Evolutionary conservation across 768 basidiomycete genomes (phyloP), one percentile per base, ranked within the genome.

Genomic region (Psilocybe cyanescens): DNA sequence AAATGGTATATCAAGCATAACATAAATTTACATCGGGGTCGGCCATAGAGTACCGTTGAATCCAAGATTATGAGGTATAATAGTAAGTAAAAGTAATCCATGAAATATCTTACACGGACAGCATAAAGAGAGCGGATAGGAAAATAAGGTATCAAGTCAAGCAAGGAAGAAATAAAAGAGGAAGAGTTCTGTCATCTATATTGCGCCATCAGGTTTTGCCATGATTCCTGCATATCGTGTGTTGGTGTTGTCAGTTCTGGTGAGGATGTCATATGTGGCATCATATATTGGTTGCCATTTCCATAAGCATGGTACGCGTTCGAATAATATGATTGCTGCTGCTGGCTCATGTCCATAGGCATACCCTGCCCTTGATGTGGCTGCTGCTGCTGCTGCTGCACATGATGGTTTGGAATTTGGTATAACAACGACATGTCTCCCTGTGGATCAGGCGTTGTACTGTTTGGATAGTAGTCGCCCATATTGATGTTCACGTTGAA

Each of bases 121-220:
- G 30, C 24, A 33, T 47, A 46, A 28, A 45, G 30, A 45, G 33
- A 47, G 24, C 41, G 31, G 35, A 19, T 47, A 35, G 19, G 24
- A 50, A 52, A 44, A 14, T n/a, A 19, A 41, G 24, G 44, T 16
- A 51, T 17, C 39, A 24, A 37, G 35, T 48, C 19, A 9, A 54
- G 28, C n/a, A 48, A 56, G 17, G 30, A 37, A 58, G 31, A 39
- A 5, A 28, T 29, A 55, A 55, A 31, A 17, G 31, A 12, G 29
- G 29, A 31, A 48, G 14, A 55, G 47, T 35, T 44, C 46, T 48
- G 67, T 68, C 65, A 67, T 62, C 78, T 80, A 66, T 78, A 83
- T 60, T 81, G 82, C 14, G 79, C 74, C 67, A 80, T 70, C 51
- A 83, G 78, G 63, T 79, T 82, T 47, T 80, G 78, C 83, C 83